Evolutionary conservation across 2,329 filamentous ascomycete genomes (phyloP).

Genomic region (Cercospora janseana): DNA sequence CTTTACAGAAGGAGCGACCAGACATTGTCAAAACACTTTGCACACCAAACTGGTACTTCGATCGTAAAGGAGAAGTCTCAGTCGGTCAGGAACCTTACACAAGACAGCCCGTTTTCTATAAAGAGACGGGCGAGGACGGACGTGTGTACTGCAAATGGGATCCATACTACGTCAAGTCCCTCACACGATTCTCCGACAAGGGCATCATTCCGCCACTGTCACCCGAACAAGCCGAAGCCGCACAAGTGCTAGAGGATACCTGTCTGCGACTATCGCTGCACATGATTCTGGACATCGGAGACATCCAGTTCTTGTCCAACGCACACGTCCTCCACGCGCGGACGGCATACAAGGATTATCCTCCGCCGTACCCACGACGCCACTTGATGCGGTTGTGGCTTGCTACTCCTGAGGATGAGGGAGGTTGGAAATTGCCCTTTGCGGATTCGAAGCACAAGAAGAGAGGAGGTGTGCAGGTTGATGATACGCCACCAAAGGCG

Average conservation of each 20-base stretch:
- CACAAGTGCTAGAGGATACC: constrained; percentile 70
- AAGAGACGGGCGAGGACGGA: constrained; percentile 69
- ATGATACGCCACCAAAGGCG: constrained; percentile 72
- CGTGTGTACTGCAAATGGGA: constrained; percentile 85
- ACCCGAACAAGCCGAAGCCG: constrained; percentile 65
- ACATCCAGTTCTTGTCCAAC: constrained; percentile 85
- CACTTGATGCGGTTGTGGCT: constrained; percentile 85
- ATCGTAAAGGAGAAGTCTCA: constrained; percentile 81
- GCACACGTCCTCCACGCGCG: constrained; percentile 76
- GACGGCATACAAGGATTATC: constrained; percentile 73
- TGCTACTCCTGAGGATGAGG: constrained; percentile 75
- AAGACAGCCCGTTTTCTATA: constrained; percentile 61
- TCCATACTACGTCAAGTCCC: constrained; percentile 79
- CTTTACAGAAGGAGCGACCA: constrained; percentile 68
- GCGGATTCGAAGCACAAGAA: constrained; percentile 80
- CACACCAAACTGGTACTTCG: constrained; percentile 84
- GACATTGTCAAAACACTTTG: constrained; percentile 75
- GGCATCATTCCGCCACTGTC: constrained; percentile 73
- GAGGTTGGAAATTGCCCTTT: constrained; percentile 82
- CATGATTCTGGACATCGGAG: constrained; percentile 82
- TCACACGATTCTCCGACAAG: constrained; percentile 67
- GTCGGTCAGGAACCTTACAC: constrained; percentile 61
- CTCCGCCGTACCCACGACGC: constrained; percentile 66
- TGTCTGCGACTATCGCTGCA: constrained; percentile 72
- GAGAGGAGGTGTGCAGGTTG: constrained; percentile 82